Base-by-base conservation (phyloP, 495 filamentous ascomycete species). In the Hypoxylon trugodes region DNA sequence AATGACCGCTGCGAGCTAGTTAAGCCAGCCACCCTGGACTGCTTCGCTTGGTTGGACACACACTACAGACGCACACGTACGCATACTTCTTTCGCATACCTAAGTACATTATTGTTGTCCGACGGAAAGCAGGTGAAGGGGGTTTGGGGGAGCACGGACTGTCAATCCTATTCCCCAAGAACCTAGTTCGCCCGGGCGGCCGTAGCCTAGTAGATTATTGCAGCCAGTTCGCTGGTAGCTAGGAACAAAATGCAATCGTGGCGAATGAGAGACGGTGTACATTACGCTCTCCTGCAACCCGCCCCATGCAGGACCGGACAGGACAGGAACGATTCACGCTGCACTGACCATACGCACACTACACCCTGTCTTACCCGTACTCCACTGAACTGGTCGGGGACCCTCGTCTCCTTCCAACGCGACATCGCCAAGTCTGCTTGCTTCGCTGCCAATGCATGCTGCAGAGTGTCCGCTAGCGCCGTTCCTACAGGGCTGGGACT, bases 311-410 rank as follows among this genome's bases (percentile, higher is more conserved):
- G 64, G 64, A 54, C 58, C 57, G 64, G 52, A 67, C 64, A 67
- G 64, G 64, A 67, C 58, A 67, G 64, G 64, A 67, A 61, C 64
- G 64, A 67, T 67, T 67, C 64, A 67, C 64, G 58, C 58, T 67
- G 64, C 52, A 56, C 46, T 52, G 58, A 55, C 58, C 50, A 50
- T 30, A 51, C 43, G 38, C 56, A 47, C 57, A 52, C 58, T 58
- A 43, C 56, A 47, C 57, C 58, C 58, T 58, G 51, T 35, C 35
- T 32, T n/a, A 38, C 48, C 40, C 46, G 56, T 61, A 25, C 64
- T 58, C 51, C 51, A 53, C 64, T 54, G 18, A 24, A 28, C 48
- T 55, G 46, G 28, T 35, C 51, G 33, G 26, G 36, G 43, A 61
- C 45, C 49, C 43, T 54, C 55, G 49, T 50, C 49, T 40, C 58